Percentiles rank a stretch among this genome's conserved stretches.
These are phyloP conservation scores for Nicotiana tabacum DNA, from an alignment of 257 asterid genomes.

Conservation along the genomic window DNA sequence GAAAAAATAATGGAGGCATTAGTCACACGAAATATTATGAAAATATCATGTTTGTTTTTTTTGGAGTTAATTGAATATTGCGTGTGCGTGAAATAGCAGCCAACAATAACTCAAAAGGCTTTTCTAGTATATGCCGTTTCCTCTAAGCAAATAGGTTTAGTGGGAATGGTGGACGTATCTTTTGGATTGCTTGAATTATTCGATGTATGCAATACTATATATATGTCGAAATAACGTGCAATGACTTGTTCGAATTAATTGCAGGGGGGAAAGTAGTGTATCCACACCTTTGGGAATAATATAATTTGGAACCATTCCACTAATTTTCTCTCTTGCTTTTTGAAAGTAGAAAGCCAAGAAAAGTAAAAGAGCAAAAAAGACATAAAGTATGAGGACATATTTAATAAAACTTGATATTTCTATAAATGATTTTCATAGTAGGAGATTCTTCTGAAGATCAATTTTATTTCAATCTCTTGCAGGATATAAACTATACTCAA, in stretches of 20 bases:
- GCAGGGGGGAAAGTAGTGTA: background rate
- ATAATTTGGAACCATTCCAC: background rate
- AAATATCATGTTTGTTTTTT: background rate
- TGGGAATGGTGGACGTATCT: slow-evolving; percentile 4
- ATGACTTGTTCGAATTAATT: background rate
- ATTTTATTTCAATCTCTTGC: background rate
- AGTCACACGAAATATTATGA: background rate
- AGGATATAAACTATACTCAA: background rate
- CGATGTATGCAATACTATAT: background rate
- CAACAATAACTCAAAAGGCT: background rate
- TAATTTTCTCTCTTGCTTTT: background rate
- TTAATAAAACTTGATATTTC: background rate
- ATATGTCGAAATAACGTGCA: background rate
- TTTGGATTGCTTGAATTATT: background rate
- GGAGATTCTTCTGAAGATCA: background rate
- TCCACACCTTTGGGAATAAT: slow-evolving; percentile 4
- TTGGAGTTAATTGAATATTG: background rate
- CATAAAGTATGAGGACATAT: background rate
- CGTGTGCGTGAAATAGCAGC: background rate
- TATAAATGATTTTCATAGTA: background rate
- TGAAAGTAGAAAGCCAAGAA: background rate
- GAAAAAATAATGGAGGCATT: background rate
- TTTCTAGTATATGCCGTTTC: background rate
- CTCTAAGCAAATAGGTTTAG: background rate
- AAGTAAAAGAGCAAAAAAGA: background rate